Percentiles rank a stretch among this genome's conserved stretches.
Evolutionary conservation across 2,329 filamentous ascomycete species (phyloP).

Genomic region (Colletotrichum camelliae): DNA sequence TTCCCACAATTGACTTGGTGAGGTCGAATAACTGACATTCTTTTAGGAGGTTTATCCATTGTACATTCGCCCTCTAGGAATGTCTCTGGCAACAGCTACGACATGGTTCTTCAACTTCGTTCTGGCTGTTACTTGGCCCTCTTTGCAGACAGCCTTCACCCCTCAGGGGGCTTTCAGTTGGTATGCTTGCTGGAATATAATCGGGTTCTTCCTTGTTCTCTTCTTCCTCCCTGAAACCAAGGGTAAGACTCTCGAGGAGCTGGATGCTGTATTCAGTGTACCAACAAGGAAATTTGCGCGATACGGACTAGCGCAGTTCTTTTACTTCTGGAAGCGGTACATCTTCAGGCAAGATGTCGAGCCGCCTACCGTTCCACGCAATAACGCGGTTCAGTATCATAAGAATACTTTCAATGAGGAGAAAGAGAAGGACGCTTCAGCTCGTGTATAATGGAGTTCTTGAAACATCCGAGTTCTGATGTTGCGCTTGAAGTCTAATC

Average conservation of each 20-base stretch:
- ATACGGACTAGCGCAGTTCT: slow-evolving; percentile 27
- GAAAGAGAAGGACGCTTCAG: neutral
- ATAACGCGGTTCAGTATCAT: neutral
- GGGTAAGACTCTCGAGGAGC: slow-evolving; percentile 49
- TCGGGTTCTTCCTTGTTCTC: slow-evolving; percentile 49
- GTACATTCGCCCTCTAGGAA: slow-evolving; percentile 66
- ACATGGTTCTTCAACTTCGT: slow-evolving; percentile 54
- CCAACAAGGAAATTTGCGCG: neutral
- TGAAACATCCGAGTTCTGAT: neutral
- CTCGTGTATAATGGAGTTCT: neutral
- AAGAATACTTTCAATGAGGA: neutral
- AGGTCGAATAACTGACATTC: too few species aligned
- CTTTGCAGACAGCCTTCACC: slow-evolving; percentile 47
- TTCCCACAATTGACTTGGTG: too few species aligned
- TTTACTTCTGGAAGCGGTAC: slow-evolving; percentile 28
- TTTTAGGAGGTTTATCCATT: slow-evolving; percentile 61
- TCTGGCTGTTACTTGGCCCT: slow-evolving; percentile 51
- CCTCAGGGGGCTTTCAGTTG: slow-evolving; percentile 53
- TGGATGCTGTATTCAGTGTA: slow-evolving; percentile 31
- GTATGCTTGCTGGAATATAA: slow-evolving; percentile 54
- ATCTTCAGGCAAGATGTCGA: slow-evolving; percentile 21
- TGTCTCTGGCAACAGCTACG: slow-evolving; percentile 62
- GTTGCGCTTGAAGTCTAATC: neutral
- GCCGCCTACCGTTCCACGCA: slow-evolving; percentile 15
- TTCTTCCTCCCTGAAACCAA: slow-evolving; percentile 50